phyloP scores from a whole-genome alignment of 2,329 filamentous ascomycete genomes.

The Penicillium sp. region DNA sequence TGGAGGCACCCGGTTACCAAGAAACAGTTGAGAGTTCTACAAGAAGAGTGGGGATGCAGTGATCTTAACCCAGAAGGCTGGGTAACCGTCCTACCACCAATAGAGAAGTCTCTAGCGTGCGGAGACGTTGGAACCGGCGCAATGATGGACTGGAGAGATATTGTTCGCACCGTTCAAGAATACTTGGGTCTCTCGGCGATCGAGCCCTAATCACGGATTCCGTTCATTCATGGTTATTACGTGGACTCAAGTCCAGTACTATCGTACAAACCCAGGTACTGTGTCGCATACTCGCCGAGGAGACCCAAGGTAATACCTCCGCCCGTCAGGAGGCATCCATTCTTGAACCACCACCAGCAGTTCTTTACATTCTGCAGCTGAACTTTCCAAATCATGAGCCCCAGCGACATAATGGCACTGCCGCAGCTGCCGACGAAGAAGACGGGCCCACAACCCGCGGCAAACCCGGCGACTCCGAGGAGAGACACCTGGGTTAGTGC shows the following conservation, averaged over 20 bases:
- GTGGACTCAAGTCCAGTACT: constrained; percentile 3
- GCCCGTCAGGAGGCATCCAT: constrained; percentile 59
- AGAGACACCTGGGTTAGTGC: constrained; percentile 42
- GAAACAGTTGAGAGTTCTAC: constrained; percentile 64
- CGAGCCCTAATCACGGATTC: neutral
- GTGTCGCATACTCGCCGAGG: constrained; percentile 50
- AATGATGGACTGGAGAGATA: constrained; percentile 75
- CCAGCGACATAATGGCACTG: constrained; percentile 52
- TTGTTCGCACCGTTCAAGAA: constrained; percentile 62
- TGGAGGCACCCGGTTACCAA: constrained; percentile 78
- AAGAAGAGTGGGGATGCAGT: constrained; percentile 66
- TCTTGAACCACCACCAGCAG: constrained; percentile 63
- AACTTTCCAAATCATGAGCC: constrained; percentile 57
- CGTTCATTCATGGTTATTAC: constrained; percentile 5
- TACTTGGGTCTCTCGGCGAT: constrained; percentile 43
- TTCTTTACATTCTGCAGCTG: constrained; percentile 53
- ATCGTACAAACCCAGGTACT: constrained; percentile 28
- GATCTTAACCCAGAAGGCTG: constrained; percentile 44
- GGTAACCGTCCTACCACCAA: constrained; percentile 69
- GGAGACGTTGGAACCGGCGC: constrained; percentile 77
- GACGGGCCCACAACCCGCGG: constrained; percentile 53
- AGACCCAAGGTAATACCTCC: constrained; percentile 56
- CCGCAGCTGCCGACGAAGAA: constrained; percentile 58
- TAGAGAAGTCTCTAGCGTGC: constrained; percentile 75
- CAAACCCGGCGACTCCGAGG: constrained; percentile 42